Conservation (phyloP, 1,284 basidiomycete genomes). For the Ceratobasidium sp. region DNA sequence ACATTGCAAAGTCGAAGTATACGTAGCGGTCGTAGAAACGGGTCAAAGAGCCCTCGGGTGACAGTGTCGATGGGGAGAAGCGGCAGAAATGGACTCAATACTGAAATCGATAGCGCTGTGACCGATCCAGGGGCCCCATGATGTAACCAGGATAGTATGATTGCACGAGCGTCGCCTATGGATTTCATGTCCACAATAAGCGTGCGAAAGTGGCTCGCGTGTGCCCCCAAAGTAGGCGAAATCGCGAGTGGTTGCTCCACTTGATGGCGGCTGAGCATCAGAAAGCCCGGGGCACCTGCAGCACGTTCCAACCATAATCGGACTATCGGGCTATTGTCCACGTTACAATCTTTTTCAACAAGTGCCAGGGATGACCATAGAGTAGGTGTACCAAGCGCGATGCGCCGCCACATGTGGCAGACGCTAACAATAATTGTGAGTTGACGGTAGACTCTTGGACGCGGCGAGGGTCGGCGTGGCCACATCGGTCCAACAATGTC, state of each 20-base stretch:
- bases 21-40: background rate
- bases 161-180: background rate
- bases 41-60: background rate
- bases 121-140: conserved; percentile 7
- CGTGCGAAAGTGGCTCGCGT: conserved; percentile 11
- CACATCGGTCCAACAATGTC: background rate
- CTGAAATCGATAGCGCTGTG: background rate
- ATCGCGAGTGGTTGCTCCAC: too few relatives aligned
- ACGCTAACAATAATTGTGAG: background rate
- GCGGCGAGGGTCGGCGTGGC: background rate
- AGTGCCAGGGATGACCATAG: background rate
- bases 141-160: background rate
- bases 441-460: background rate
- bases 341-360: background rate
- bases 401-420: conserved; percentile 1
- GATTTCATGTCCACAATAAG: background rate
- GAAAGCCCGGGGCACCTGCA: background rate
- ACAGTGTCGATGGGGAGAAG: background rate
- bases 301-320: background rate
- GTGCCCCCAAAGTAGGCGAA: background rate
- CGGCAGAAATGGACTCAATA: too few relatives aligned
- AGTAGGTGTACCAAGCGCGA: background rate
- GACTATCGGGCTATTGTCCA: background rate
- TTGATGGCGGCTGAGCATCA: background rate
- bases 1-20: background rate